Conservation (phyloP, 768 basidiomycete species). For the Neoboletus magnificus region DNA sequence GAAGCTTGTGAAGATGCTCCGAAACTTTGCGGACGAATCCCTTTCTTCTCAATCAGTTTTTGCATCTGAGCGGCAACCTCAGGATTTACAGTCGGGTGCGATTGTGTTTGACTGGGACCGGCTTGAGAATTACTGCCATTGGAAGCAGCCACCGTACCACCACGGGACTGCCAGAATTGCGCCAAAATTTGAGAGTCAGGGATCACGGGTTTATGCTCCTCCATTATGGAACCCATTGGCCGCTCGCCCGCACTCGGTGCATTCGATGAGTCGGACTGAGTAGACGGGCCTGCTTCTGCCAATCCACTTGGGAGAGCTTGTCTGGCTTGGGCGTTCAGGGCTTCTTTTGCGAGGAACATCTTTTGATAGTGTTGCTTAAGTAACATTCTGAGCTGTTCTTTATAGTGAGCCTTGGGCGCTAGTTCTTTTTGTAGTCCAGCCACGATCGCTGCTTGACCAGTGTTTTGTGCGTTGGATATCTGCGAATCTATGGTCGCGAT, state of each 20-base stretch:
- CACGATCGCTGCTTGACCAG: slow-evolving; percentile 18
- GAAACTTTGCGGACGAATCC: slow-evolving; percentile 24
- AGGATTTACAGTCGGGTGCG: slow-evolving; percentile 1
- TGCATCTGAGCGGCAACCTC: slow-evolving; percentile 43
- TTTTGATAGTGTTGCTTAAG: slow-evolving; percentile 19
- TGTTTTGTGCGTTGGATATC: slow-evolving; percentile 11
- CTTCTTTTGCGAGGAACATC: slow-evolving; percentile 7
- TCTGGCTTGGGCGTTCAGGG: slow-evolving; percentile 5
- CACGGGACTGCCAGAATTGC: slow-evolving; percentile 30
- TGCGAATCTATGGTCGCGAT: slow-evolving; percentile 12
- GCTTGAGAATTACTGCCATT: slow-evolving; percentile 11
- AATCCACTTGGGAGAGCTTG: slow-evolving; percentile 1
- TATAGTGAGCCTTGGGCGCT: neutral
- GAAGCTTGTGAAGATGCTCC: slow-evolving; percentile 19
- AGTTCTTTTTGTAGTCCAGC: slow-evolving; percentile 13
- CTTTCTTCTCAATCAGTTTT: slow-evolving; percentile 47
- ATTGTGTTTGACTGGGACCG: slow-evolving; percentile 13
- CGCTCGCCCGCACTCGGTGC: slow-evolving; percentile 4
- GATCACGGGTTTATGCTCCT: slow-evolving; percentile 19
- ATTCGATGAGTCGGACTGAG: slow-evolving; percentile 9
- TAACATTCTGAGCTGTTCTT: slow-evolving; percentile 10
- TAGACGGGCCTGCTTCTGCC: slow-evolving; percentile 9
- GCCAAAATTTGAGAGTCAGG: slow-evolving; percentile 26
- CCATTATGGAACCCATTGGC: neutral
- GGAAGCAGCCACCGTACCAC: slow-evolving; percentile 10